A percentile compares a stretch with the other conserved stretches of the same genome.
Evolutionary conservation across 352 stramenopile genomes (phyloP).

Genomic region (Phytophthora melonis): DNA sequence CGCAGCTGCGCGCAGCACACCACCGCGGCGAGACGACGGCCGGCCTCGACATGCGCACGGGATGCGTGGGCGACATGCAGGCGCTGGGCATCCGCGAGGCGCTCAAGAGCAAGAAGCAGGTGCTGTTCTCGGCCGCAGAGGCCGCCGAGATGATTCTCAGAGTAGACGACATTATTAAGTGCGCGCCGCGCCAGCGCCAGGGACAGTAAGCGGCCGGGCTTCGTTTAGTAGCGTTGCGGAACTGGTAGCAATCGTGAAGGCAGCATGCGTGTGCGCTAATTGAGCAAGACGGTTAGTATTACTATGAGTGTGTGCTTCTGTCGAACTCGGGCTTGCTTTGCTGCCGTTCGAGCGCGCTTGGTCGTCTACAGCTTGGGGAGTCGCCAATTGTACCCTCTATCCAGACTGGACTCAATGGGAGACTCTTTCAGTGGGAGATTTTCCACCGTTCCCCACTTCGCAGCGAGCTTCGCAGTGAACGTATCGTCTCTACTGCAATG

Average conservation of each 20-base stretch:
- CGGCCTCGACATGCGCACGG: conserved; percentile 98
- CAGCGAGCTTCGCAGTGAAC: background rate
- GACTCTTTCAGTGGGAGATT: background rate
- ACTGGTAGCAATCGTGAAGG: conserved; percentile 10
- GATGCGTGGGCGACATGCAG: conserved; percentile 97
- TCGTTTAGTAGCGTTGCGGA: conserved; percentile 19
- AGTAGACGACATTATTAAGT: conserved; percentile 99
- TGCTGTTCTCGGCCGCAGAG: conserved; percentile 98
- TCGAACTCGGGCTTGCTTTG: too few species aligned
- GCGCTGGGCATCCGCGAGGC: conserved; percentile 97
- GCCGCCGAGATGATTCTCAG: conserved; percentile 99
- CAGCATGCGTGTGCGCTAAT: conserved; percentile 33
- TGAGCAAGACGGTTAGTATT: conserved; percentile 40
- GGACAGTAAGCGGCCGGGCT: conserved; percentile 48
- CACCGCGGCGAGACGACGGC: conserved; percentile 90
- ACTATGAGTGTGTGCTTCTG: background rate
- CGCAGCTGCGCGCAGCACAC: conserved; percentile 95
- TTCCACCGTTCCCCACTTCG: background rate
- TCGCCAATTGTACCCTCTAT: background rate
- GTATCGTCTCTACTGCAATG: background rate
- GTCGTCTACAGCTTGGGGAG: background rate
- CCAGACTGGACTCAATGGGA: background rate
- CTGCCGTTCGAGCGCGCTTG: too few species aligned
- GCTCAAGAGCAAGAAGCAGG: conserved; percentile 97
- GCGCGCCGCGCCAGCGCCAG: conserved; percentile 84